Percentiles rank a stretch among this genome's conserved stretches.
These are phyloP conservation scores for Vinca major DNA, from an alignment of 305 asterid genomes.

Conservation along the genomic window DNA sequence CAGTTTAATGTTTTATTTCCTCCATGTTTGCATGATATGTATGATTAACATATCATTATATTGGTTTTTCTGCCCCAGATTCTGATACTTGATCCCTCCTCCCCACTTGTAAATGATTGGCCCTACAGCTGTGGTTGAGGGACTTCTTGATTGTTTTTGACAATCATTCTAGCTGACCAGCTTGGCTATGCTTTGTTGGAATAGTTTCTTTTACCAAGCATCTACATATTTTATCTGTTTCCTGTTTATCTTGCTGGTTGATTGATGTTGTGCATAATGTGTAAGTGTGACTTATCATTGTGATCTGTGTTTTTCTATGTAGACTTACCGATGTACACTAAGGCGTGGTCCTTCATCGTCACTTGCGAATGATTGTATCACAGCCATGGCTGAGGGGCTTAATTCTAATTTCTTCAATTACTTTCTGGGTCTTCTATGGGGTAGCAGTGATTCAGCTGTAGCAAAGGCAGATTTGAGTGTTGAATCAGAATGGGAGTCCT, in stretches of 20 bases:
- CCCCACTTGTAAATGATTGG: too few relatives aligned
- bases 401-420: slow-evolving; percentile 48
- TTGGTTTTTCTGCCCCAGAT: not conserved
- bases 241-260: not conserved
- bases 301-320: slow-evolving; percentile 16
- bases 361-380: slow-evolving; percentile 70
- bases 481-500: slow-evolving; percentile 84
- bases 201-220: not conserved
- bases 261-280: slow-evolving; percentile 16
- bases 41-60: not conserved
- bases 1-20: not conserved
- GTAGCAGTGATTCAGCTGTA: slow-evolving; percentile 40
- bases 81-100: too few relatives aligned
- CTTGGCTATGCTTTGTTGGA: not conserved
- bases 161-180: not conserved
- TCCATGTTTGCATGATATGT: not conserved
- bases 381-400: slow-evolving; percentile 79
- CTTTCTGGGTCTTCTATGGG: slow-evolving; percentile 74
- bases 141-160: not conserved
- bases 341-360: slow-evolving; percentile 78
- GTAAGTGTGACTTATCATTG: slow-evolving; percentile 7
- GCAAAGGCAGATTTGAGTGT: slow-evolving; percentile 34
- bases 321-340: slow-evolving; percentile 71
- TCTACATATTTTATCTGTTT: too few relatives aligned
- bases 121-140: too few relatives aligned